Base-by-base conservation (phyloP, 2,329 filamentous ascomycete genomes). In the Septoria linicola region DNA sequence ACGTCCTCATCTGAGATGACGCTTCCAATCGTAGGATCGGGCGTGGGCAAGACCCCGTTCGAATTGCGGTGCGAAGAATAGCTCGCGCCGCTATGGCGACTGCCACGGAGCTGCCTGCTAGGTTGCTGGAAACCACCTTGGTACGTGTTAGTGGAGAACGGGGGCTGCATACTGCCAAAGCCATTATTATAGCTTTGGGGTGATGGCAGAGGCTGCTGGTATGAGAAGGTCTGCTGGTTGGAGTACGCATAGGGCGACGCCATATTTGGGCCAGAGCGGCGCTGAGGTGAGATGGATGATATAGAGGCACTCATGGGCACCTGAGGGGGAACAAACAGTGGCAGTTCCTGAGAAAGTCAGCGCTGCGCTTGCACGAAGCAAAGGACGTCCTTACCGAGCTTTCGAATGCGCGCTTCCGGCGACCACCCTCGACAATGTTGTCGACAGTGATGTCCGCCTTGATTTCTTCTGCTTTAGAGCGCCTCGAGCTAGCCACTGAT, bases 1-100 rank as follows among this genome's bases (percentile, higher is more conserved):
- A 97, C 93, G 72, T 99, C 93, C 71, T 99, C 93, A 68, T 99
- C 93, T 11, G 92, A 97, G 70, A 99, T 92, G 70, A 89, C 95
- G 72, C 92, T 97, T 48, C 89, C 89, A 62, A 97, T 88, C 10
- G 93, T 99, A n/a, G 92, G 92, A 64, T 97, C 93, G 20, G 93
- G 93, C 2, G 93, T 99, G 16, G 91, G 91, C 58, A 96, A 76
- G 61, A 95, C 81, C 48, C 84, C 83, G 30, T 63, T 67, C 41
- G 71, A 73, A 39, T 71, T 68, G 51, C 73, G 70, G 53, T 71
- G 63, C 20, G 71, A 67, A 16, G 66, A 66, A 53, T 73, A 70
- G 36, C 56, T 60, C n/a, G 59, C 60, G 61, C 41, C 73, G 69
- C 58, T 61, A 8, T 55, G 32, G n/a, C 63, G 74, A 71, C 82